Base-by-base conservation (phyloP, 2,329 filamentous ascomycete species). In the Zelopaecilomyces penicillatus region DNA sequence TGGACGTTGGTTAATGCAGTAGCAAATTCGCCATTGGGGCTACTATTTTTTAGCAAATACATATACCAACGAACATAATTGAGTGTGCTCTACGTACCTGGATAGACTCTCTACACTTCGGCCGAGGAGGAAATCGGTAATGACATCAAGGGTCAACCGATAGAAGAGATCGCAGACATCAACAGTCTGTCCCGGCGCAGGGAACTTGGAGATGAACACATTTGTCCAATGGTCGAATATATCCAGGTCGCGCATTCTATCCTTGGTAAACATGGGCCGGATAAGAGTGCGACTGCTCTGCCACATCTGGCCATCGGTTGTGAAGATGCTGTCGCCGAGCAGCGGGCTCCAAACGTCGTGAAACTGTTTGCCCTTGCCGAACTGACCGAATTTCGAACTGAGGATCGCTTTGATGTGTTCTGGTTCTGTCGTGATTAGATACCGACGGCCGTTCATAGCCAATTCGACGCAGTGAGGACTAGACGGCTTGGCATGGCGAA, bases 381-480 rank as follows among this genome's bases (percentile, higher is more conserved):
- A 96, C 58, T 95, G 86, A 35, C 53, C 45, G 58, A 96, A 96
- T 58, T 95, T 87, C 1, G 83, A 85, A 0, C 89, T 86, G n/a
- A 96, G 71, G 26, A 96, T 75, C 5, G 90, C 87, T 63, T 95
- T 95, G 68, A 95, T 85, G 59, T 95, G 95, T 57, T 94, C 87
- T 1, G 85, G 85, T 53, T 95, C 88, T 5, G 78, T 77, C 0
- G 90, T 95, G 56, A 93, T 73, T 45, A 95, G 64, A 12, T 83
- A 63, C n/a, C 86, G 78, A 39, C 67, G 61, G 39, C 75, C 73
- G 2, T 78, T 55, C 5, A 80, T 54, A 2, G 70, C 69, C 6
- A 68, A 60, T 63, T 91, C 85, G 33, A 75, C 66, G 0, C 46
- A 38, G 36, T 52, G 41, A 5, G 45, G 44, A 19, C 34, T 37